Base-by-base conservation (phyloP, 768 basidiomycete species). In the Bullera alba region DNA sequence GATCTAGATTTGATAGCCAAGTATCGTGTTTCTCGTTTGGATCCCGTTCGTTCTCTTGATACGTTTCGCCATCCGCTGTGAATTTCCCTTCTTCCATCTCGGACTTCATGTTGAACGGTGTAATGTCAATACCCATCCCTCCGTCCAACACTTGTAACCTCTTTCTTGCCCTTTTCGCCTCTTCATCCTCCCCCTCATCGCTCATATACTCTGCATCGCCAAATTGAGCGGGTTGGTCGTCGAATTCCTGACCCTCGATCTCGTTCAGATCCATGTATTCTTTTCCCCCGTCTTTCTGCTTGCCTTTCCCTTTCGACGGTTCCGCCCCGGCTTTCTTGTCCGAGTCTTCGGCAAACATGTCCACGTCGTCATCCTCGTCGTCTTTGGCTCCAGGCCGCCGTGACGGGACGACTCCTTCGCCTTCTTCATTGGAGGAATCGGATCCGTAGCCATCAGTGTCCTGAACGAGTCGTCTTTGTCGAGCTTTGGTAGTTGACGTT, bases 81-180 rank as follows among this genome's bases (percentile, higher is more conserved):
- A 99, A 96, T 68, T 90, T 88, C 32, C 95, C 95, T 74, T 97
- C 93, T 66, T 89, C 85, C 85, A 97, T 92, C 78, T 99, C 95
- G 62, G 88, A 85, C 57, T 91, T 84, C 93, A 99, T 97, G 72
- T 99, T 93, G 81, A 99, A 99, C 23, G 88, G 86, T 3, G 87
- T 91, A 8, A 99, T 60, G 67, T 92, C 86, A 73, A 76, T 93
- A 2, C 93, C 95, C 93, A 99, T 96, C 42, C 66, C 64, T 10
- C 64, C 66, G 28, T 70, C 68, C 21, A 68, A 46, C 23, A 62
- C 68, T 36, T 57, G 46, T 85, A 32, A 78, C 81, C 71, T 87
- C 88, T 75, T 48, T 23, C 37, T 78, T 81, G 45, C 86, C 85
- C 67, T 90, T 85, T 64, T 91, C 85, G 65, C 90, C 83, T 57